phyloP scores from a whole-genome alignment of 2,329 filamentous ascomycete genomes.

The Aspergillus sp. region DNA sequence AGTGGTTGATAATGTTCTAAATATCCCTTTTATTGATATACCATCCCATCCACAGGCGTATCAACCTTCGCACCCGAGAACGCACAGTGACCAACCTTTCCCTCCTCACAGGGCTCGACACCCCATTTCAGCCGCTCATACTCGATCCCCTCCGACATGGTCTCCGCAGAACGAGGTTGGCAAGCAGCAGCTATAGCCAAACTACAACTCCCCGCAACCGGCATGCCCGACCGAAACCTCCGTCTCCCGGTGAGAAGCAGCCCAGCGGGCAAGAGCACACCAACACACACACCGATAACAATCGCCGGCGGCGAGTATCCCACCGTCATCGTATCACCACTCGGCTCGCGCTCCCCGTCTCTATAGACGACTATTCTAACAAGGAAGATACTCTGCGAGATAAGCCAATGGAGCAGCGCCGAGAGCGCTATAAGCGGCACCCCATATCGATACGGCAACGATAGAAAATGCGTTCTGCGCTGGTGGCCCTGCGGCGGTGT shows the following conservation, averaged over 20 bases:
- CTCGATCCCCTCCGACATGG: not conserved
- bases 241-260: constrained; percentile 22
- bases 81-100: constrained; percentile 6
- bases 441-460: not conserved
- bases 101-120: not conserved
- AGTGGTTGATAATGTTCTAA: too few relatives aligned
- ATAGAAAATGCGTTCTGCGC: not conserved
- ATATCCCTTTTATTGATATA: not conserved
- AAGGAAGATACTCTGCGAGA: not conserved
- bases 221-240: constrained; percentile 30
- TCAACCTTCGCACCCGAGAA: constrained; percentile 16
- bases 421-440: not conserved
- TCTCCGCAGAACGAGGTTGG: constrained; percentile 19
- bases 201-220: constrained; percentile 38
- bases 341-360: too few relatives aligned
- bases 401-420: not conserved
- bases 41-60: not conserved
- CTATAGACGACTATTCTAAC: not conserved
- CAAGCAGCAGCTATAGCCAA: constrained; percentile 40
- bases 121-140: not conserved
- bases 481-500: not conserved
- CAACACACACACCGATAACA: not conserved
- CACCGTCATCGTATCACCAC: not conserved
- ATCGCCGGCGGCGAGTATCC: not conserved
- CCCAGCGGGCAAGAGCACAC: not conserved